Conservation (phyloP, 768 basidiomycete species). For the Boletus speciosus region DNA sequence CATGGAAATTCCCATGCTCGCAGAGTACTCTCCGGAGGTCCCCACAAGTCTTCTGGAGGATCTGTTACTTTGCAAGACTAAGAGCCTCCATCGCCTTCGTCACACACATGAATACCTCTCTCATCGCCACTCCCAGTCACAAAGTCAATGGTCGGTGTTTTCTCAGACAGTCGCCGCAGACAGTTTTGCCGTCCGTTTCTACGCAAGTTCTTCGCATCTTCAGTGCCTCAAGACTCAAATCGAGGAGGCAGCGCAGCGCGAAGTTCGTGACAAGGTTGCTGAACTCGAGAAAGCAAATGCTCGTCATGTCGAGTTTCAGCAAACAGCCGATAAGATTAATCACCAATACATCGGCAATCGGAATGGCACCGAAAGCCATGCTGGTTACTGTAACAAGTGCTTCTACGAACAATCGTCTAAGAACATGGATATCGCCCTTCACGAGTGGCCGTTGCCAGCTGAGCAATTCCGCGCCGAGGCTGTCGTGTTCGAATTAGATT, state of each 20-base stretch:
- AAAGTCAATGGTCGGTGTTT: conserved; percentile 33
- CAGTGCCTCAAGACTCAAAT: conserved; percentile 30
- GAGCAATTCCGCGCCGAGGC: conserved; percentile 18
- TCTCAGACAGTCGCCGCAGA: conserved; percentile 8
- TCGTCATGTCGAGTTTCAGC: conserved; percentile 19
- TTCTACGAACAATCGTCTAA: conserved; percentile 15
- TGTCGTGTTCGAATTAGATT: conserved; percentile 41
- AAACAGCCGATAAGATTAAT: not conserved
- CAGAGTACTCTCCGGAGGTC: conserved; percentile 34
- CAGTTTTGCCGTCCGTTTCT: conserved; percentile 38
- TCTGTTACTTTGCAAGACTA: conserved; percentile 29
- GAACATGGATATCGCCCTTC: conserved; percentile 30
- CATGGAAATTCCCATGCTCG: conserved; percentile 24
- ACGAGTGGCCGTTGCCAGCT: conserved; percentile 48
- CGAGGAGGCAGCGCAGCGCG: conserved; percentile 22
- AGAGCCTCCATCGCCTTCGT: conserved; percentile 28
- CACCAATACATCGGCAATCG: conserved; percentile 4
- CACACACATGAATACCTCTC: conserved; percentile 32
- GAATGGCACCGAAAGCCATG: not conserved
- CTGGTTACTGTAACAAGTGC: conserved; percentile 31
- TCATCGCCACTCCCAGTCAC: conserved; percentile 24
- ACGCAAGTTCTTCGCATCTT: conserved; percentile 20
- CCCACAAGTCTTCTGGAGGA: conserved; percentile 23
- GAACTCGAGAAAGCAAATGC: conserved; percentile 28
- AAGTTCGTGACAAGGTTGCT: conserved; percentile 22